phyloP scores from a whole-genome alignment of 2,329 filamentous ascomycete genomes.

The Diaporthe helianthi region DNA sequence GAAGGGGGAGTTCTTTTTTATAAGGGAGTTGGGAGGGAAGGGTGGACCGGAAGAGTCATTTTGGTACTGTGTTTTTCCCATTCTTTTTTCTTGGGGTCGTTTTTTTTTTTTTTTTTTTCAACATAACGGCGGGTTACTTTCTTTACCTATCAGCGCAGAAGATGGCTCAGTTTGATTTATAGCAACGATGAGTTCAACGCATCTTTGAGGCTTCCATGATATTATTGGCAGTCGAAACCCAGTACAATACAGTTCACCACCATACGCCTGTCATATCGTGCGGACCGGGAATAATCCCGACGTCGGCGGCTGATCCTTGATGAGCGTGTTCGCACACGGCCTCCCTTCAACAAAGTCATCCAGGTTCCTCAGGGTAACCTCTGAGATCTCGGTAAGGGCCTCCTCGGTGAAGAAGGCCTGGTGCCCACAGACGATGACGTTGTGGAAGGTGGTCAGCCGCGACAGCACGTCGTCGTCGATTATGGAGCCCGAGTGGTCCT shows the following conservation, averaged over 20 bases:
- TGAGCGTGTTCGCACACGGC: constrained; percentile 49
- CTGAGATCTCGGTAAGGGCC: constrained; percentile 68
- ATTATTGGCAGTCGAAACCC: neutral
- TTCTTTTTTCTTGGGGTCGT: too few relatives aligned
- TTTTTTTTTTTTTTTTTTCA: too few relatives aligned
- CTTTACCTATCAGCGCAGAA: too few relatives aligned
- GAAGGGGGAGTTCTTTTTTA: too few relatives aligned
- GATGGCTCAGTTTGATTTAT: too few relatives aligned
- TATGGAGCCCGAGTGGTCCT: constrained; percentile 68
- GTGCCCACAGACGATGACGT: constrained; percentile 71
- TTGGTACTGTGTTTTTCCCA: too few relatives aligned
- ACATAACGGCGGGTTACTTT: too few relatives aligned
- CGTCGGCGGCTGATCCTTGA: constrained; percentile 34
- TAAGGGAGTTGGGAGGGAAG: too few relatives aligned
- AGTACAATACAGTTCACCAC: neutral
- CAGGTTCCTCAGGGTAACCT: constrained; percentile 64
- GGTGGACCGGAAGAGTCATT: too few relatives aligned
- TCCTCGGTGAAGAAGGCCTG: constrained; percentile 75
- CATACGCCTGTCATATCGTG: constrained; percentile 14
- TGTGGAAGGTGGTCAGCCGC: constrained; percentile 72
- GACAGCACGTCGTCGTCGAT: constrained; percentile 72
- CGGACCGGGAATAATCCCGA: constrained; percentile 26
- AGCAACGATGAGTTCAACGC: too few relatives aligned
- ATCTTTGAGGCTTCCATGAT: too few relatives aligned
- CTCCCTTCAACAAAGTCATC: constrained; percentile 49